Conservation (phyloP, 2,329 filamentous ascomycete species). For the Bipolaris oryzae region DNA sequence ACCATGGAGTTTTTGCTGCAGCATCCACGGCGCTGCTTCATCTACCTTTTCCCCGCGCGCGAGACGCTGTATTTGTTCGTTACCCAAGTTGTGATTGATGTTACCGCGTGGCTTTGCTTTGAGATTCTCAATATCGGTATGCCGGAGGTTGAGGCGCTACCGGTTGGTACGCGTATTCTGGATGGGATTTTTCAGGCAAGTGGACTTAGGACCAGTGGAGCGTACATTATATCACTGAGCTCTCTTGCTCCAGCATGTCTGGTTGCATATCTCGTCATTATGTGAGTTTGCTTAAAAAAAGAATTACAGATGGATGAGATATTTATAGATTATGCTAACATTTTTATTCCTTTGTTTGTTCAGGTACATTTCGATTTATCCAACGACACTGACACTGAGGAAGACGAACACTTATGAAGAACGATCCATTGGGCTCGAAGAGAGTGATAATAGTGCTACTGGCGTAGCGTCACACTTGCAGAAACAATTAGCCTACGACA, state of each 20-base stretch:
- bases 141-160: slow-evolving; percentile 58
- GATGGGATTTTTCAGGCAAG: slow-evolving; percentile 70
- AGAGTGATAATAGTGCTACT: slow-evolving; percentile 21
- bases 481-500: slow-evolving; percentile 69
- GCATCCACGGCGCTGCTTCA: slow-evolving; percentile 68
- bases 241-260: slow-evolving; percentile 63
- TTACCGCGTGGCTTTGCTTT: slow-evolving; percentile 69
- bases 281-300: slow-evolving; percentile 51
- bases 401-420: slow-evolving; percentile 77
- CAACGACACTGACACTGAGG: slow-evolving; percentile 67
- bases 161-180: slow-evolving; percentile 61
- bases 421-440: slow-evolving; percentile 66
- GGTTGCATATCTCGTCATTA: slow-evolving; percentile 67
- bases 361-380: slow-evolving; percentile 64
- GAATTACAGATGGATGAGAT: background rate
- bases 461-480: slow-evolving; percentile 58
- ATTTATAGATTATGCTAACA: background rate
- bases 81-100: slow-evolving; percentile 65
- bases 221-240: slow-evolving; percentile 68
- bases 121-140: slow-evolving; percentile 70
- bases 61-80: slow-evolving; percentile 71
- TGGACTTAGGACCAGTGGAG: slow-evolving; percentile 67
- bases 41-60: slow-evolving; percentile 66
- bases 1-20: slow-evolving; percentile 65
- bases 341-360: background rate